These are phyloP conservation scores for Eucalyptus tenuipes DNA, from an alignment of 345 rosid genomes.

Conservation along the genomic window DNA sequence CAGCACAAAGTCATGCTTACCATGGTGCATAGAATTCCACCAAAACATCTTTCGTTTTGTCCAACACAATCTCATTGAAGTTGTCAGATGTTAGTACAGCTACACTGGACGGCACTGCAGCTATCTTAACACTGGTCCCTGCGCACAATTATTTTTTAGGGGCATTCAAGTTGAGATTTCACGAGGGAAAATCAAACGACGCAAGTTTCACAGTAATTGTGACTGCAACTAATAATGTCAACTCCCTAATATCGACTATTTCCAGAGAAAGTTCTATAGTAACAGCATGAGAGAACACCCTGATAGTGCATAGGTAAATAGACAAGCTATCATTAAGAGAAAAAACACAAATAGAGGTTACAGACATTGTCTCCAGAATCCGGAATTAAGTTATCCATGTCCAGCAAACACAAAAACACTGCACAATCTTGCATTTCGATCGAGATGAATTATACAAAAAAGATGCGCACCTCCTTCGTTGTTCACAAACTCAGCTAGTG, in stretches of 20 bases:
- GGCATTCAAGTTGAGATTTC: not conserved
- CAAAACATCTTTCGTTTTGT: conserved; percentile 80
- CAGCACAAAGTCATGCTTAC: conserved; percentile 20
- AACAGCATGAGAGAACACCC: not conserved
- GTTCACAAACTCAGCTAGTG: conserved; percentile 82
- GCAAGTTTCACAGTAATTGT: not conserved
- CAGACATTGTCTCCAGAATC: not conserved
- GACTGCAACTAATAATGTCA: not conserved
- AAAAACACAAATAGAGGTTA: not conserved
- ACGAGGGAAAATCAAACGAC: not conserved
- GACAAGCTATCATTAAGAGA: not conserved
- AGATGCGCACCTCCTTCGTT: conserved; percentile 63
- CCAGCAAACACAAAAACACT: not conserved
- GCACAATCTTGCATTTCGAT: not conserved
- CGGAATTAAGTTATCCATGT: not conserved
- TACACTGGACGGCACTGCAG: conserved; percentile 64
- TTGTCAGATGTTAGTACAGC: conserved; percentile 67
- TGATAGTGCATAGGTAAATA: not conserved
- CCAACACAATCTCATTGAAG: conserved; percentile 73
- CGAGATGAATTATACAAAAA: not conserved
- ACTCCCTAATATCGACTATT: not conserved
- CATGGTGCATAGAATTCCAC: conserved; percentile 99
- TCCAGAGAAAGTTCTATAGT: not conserved
- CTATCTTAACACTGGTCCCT: conserved; percentile 91
- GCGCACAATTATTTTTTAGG: not conserved